Conservation (phyloP, 1,139 yeast genomes). For the Neolecta irregularis region DNA sequence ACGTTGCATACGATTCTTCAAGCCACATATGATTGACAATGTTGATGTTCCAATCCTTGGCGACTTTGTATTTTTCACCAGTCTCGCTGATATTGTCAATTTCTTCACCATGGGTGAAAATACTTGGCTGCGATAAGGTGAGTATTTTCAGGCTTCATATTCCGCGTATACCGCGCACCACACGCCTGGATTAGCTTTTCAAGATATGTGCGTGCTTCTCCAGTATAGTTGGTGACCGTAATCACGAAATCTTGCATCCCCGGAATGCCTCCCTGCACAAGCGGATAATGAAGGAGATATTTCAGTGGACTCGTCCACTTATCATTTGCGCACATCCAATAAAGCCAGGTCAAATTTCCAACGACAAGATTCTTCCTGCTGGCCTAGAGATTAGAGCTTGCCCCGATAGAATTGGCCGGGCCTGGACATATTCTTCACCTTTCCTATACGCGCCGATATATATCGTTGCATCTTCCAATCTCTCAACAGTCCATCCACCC, state of each 20-base stretch:
- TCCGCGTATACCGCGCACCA: conserved; percentile 67
- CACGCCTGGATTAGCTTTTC: conserved; percentile 46
- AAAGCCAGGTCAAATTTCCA: conserved; percentile 66
- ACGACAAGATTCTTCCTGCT: conserved; percentile 26
- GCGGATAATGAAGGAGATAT: conserved; percentile 56
- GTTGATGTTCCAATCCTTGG: conserved; percentile 42
- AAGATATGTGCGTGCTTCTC: conserved; percentile 64
- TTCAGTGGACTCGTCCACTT: conserved; percentile 43
- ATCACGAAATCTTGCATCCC: conserved; percentile 40
- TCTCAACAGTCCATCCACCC: conserved; percentile 29
- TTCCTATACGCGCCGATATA: conserved; percentile 50
- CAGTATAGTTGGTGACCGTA: conserved; percentile 67
- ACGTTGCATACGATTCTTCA: conserved; percentile 58
- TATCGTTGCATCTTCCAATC: conserved; percentile 33
- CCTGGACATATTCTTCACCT: conserved; percentile 37
- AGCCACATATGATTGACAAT: conserved; percentile 77
- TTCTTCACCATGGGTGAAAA: not conserved
- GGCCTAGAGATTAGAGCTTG: conserved; percentile 17
- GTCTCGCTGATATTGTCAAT: conserved; percentile 23
- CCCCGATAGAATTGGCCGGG: not conserved
- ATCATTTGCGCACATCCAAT: conserved; percentile 41
- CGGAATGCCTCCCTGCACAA: conserved; percentile 38
- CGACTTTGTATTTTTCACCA: conserved; percentile 68
- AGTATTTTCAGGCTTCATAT: conserved; percentile 51
- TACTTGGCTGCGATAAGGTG: conserved; percentile 49